These are phyloP conservation scores for Ophiosphaerella herpotricha DNA, from an alignment of 2,329 filamentous ascomycete species.

Conservation along the genomic window DNA sequence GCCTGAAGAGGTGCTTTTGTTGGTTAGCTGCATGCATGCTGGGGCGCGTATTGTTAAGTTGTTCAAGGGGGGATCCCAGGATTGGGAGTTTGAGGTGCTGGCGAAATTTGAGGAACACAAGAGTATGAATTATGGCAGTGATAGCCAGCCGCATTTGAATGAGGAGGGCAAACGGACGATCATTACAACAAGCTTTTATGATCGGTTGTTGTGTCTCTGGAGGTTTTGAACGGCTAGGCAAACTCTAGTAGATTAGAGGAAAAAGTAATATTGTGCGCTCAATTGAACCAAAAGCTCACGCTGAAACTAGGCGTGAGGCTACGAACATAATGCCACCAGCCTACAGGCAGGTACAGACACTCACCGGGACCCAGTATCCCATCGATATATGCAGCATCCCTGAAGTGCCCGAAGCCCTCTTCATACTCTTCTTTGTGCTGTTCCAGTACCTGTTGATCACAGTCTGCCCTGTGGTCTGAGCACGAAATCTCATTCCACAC, in stretches of 20 bases:
- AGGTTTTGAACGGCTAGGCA: conserved; percentile 18
- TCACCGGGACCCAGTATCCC: conserved; percentile 81
- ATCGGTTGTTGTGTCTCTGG: conserved; percentile 73
- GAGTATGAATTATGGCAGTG: conserved; percentile 95
- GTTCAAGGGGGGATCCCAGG: conserved; percentile 18
- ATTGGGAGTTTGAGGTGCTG: conserved; percentile 68
- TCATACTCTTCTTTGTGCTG: conserved; percentile 39
- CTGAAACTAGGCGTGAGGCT: conserved; percentile 87
- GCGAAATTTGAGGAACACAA: conserved; percentile 80
- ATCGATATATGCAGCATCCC: conserved; percentile 70
- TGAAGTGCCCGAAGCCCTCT: conserved; percentile 59
- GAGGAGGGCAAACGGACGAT: conserved; percentile 48
- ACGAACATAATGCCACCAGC: conserved; percentile 98
- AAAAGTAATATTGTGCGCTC: background rate
- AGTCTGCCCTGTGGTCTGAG: conserved; percentile 30
- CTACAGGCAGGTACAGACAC: conserved; percentile 83
- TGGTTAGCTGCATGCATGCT: conserved; percentile 94
- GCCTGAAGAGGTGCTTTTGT: conserved; percentile 29
- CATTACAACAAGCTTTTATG: conserved; percentile 78
- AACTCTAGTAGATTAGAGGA: too few species aligned
- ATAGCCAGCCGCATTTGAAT: conserved; percentile 58
- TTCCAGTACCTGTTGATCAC: conserved; percentile 27
- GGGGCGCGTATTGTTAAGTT: conserved; percentile 70
- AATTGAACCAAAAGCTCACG: conserved; percentile 86
- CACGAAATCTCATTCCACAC: conserved; percentile 41